These are phyloP conservation scores for Metschnikowia henanensis DNA, from an alignment of 805 yeast species.

Conservation along the genomic window DNA sequence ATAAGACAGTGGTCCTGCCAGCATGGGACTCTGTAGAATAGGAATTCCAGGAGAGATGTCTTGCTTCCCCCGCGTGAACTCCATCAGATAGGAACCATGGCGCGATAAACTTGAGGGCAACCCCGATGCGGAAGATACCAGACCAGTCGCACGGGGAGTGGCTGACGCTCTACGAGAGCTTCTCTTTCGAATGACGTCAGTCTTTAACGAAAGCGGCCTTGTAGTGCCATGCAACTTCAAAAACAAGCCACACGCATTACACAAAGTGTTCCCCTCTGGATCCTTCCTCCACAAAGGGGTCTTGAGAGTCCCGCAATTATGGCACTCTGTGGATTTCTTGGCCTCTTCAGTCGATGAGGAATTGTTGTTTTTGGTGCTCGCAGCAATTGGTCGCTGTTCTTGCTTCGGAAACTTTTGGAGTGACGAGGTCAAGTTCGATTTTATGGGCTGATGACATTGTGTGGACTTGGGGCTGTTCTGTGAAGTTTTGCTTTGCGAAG, in stretches of 20 bases:
- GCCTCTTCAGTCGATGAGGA: neutral
- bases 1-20: constrained; percentile 3
- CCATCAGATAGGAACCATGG: constrained; percentile 6
- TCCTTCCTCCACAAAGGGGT: constrained; percentile 67
- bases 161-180: constrained; percentile 37
- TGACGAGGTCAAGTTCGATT: constrained; percentile 18
- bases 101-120: constrained; percentile 4
- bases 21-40: constrained; percentile 10
- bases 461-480: neutral
- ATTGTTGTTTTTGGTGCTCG: neutral
- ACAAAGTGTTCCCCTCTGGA: constrained; percentile 56
- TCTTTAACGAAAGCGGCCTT: constrained; percentile 56
- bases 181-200: constrained; percentile 58
- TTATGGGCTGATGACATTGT: constrained; percentile 8
- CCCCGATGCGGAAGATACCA: constrained; percentile 7
- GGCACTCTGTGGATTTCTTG: constrained; percentile 43
- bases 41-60: constrained; percentile 11
- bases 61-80: constrained; percentile 5
- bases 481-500: neutral
- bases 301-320: constrained; percentile 57
- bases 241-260: constrained; percentile 66
- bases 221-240: constrained; percentile 61
- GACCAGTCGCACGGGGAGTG: constrained; percentile 11
- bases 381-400: neutral
- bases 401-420: constrained; percentile 7